phyloP scores from a whole-genome alignment of 495 filamentous ascomycete species.

The Tuber indicum region DNA sequence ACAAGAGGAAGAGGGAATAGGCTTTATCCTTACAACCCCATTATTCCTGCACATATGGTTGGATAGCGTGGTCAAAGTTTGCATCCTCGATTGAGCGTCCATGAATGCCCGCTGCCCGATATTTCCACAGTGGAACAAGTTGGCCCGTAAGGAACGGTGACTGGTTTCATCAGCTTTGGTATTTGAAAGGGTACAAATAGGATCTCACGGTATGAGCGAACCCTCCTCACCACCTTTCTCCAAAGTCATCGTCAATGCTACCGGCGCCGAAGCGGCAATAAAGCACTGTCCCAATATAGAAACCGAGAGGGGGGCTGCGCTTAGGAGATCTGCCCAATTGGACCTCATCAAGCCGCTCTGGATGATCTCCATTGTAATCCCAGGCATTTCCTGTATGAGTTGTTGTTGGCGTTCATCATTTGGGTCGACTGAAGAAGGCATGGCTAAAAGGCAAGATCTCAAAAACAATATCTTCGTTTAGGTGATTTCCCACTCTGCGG shows the following conservation, averaged over 20 bases:
- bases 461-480: not conserved
- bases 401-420: constrained; percentile 1
- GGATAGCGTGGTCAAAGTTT: not conserved
- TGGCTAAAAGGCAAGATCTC: not conserved
- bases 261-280: constrained; percentile 1
- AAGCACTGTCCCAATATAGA: constrained; percentile 1
- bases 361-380: constrained; percentile 6
- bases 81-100: constrained; percentile 7
- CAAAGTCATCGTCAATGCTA: not conserved
- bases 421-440: not conserved
- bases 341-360: constrained; percentile 3
- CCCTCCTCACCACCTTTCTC: not conserved
- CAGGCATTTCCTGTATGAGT: not conserved
- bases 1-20: too few species aligned
- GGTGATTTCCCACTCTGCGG: not conserved
- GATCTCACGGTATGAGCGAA: not conserved
- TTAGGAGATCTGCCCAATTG: constrained; percentile 7
- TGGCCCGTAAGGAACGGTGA: constrained; percentile 4
- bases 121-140: constrained; percentile 10
- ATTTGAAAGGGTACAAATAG: not conserved
- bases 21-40: constrained; percentile 7
- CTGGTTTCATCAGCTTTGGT: not conserved
- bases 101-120: constrained; percentile 8
- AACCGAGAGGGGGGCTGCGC: constrained; percentile 4
- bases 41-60: not conserved